These are phyloP conservation scores for Exophiala sp. DNA, from an alignment of 2,329 filamentous ascomycete species.

Conservation along the genomic window DNA sequence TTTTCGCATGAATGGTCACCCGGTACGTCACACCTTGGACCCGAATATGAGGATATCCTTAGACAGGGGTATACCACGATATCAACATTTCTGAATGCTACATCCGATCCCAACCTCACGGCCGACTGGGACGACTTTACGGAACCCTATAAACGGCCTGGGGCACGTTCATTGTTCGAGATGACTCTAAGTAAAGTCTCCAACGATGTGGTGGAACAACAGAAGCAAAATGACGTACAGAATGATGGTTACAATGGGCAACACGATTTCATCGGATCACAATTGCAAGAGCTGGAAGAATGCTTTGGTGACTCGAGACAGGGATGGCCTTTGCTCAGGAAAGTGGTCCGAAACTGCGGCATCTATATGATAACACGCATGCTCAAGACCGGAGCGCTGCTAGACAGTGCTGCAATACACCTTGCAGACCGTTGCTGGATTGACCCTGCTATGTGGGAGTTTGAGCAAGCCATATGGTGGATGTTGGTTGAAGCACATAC, in stretches of 20 bases:
- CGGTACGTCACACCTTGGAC: conserved; percentile 9
- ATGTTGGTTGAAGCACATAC: conserved; percentile 1
- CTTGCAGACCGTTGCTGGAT: background rate
- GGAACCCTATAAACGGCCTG: background rate
- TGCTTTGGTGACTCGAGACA: conserved; percentile 8
- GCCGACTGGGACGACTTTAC: background rate
- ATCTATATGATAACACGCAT: conserved; percentile 7
- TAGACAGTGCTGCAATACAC: background rate
- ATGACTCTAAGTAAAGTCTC: conserved; percentile 9
- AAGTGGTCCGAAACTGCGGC: conserved; percentile 5
- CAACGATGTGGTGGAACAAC: conserved; percentile 8
- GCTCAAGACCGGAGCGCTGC: conserved; percentile 1
- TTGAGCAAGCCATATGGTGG: conserved; percentile 2
- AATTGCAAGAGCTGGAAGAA: conserved; percentile 14
- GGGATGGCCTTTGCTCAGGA: conserved; percentile 10
- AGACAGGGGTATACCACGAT: conserved; percentile 4
- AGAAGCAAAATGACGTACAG: conserved; percentile 10
- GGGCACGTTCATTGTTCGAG: conserved; percentile 8
- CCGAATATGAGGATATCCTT: conserved; percentile 24
- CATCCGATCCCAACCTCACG: background rate
- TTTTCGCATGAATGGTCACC: background rate
- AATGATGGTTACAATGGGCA: conserved; percentile 11
- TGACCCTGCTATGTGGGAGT: conserved; percentile 1
- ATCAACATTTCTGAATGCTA: conserved; percentile 6
- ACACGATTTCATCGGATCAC: conserved; percentile 6